phyloP scores from a whole-genome alignment of 2,329 filamentous ascomycete species.

The Aspergillus cejpii region DNA sequence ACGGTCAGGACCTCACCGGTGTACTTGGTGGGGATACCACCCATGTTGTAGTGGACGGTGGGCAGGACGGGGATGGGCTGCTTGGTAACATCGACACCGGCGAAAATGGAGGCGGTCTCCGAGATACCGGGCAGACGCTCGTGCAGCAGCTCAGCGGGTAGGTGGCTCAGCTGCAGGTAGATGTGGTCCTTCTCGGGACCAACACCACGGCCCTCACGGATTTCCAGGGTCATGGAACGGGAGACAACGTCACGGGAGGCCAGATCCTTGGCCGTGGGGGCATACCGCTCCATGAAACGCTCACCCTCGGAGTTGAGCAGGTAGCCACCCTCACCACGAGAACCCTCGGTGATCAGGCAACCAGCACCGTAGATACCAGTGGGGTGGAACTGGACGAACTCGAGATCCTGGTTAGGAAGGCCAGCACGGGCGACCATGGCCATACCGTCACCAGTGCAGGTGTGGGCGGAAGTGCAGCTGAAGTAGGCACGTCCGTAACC shows the following conservation, averaged over 20 bases:
- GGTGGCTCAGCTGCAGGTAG: conserved; percentile 93
- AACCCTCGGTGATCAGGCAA: conserved; percentile 95
- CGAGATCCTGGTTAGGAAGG: conserved; percentile 96
- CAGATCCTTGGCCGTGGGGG: conserved; percentile 95
- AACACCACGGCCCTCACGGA: conserved; percentile 93
- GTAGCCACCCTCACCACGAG: conserved; percentile 96
- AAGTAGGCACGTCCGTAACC: conserved; percentile 98
- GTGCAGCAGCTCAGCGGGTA: conserved; percentile 84
- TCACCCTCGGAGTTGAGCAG: conserved; percentile 96
- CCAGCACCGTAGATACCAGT: conserved; percentile 98
- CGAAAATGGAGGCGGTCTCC: conserved; percentile 94
- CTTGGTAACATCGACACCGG: conserved; percentile 93
- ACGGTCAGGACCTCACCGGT: conserved; percentile 91
- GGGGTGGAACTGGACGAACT: conserved; percentile 99
- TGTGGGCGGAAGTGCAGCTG: conserved; percentile 95
- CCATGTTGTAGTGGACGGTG: conserved; percentile 99
- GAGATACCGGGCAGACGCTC: conserved; percentile 98
- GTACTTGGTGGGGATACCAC: conserved; percentile 95
- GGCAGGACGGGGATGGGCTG: conserved; percentile 94
- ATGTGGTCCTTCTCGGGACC: conserved; percentile 97
- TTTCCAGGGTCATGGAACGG: conserved; percentile 97
- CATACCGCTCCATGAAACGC: conserved; percentile 98
- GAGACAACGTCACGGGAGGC: conserved; percentile 94
- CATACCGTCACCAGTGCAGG: conserved; percentile 98
- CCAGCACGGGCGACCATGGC: conserved; percentile 98